These are phyloP conservation scores for Brassica cretica DNA, from an alignment of 345 rosid genomes.

Conservation along the genomic window DNA sequence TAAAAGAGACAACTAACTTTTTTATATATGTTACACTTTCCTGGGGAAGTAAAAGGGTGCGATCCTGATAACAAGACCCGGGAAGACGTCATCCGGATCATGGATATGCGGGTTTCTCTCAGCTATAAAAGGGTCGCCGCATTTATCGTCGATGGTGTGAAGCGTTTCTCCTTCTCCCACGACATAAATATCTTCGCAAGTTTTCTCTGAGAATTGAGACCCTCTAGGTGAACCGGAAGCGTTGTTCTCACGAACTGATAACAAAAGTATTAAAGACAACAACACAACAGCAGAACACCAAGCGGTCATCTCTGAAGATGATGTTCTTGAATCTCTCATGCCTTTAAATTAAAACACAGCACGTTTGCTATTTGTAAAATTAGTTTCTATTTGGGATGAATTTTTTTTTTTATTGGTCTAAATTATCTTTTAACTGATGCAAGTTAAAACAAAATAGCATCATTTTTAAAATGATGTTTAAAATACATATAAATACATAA, in stretches of 20 bases:
- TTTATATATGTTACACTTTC: constrained; percentile 10
- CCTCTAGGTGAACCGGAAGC: constrained; percentile 47
- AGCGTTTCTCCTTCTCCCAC: constrained; percentile 85
- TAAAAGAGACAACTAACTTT: neutral
- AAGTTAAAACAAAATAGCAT: too few species aligned
- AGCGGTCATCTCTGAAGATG: constrained; percentile 52
- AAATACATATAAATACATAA: too few species aligned
- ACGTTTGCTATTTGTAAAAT: too few species aligned
- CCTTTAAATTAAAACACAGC: neutral
- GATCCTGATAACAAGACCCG: constrained; percentile 82
- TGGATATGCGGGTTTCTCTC: constrained; percentile 84
- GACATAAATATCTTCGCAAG: constrained; percentile 81
- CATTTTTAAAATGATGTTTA: too few species aligned
- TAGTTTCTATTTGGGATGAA: too few species aligned
- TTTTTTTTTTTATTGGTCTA: too few species aligned
- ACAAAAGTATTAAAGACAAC: constrained; percentile 52
- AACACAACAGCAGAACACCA: constrained; percentile 65
- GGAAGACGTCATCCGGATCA: constrained; percentile 82
- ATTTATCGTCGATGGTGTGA: constrained; percentile 69
- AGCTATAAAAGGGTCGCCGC: constrained; percentile 74
- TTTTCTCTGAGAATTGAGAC: constrained; percentile 43
- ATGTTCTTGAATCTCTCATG: constrained; percentile 31
- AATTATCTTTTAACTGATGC: too few species aligned
- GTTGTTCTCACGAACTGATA: constrained; percentile 48
- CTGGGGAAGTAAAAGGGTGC: constrained; percentile 45